Percentiles rank a stretch among this genome's conserved stretches.
Conservation (phyloP, 2,329 filamentous ascomycete genomes). For the Verticillium tricorpus region DNA sequence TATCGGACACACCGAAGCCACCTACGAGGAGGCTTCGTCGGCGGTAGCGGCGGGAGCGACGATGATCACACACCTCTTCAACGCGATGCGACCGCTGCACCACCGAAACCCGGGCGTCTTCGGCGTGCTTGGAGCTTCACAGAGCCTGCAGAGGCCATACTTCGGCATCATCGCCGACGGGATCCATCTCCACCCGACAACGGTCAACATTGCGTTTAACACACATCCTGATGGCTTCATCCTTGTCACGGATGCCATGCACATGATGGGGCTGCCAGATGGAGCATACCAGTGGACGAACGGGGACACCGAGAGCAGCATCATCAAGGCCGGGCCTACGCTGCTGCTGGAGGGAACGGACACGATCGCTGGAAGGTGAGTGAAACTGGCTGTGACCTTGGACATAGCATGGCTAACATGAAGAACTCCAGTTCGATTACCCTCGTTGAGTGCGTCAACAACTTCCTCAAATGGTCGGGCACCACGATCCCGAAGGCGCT, state of each 20-base stretch:
- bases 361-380: conserved; percentile 71
- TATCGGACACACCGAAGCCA: conserved; percentile 83
- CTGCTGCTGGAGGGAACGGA: conserved; percentile 74
- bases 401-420: background rate
- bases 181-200: conserved; percentile 83
- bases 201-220: conserved; percentile 84
- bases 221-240: conserved; percentile 81
- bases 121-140: conserved; percentile 69
- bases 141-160: conserved; percentile 59
- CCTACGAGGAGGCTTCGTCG: conserved; percentile 72
- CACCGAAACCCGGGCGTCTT: conserved; percentile 91
- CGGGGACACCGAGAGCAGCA: conserved; percentile 50
- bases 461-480: conserved; percentile 73
- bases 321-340: conserved; percentile 67
- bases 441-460: conserved; percentile 77
- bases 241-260: conserved; percentile 90
- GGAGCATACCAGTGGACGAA: conserved; percentile 86
- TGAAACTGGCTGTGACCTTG: conserved; percentile 10
- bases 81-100: conserved; percentile 86
- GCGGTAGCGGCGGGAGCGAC: conserved; percentile 71
- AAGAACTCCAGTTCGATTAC: conserved; percentile 52
- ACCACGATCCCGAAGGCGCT: conserved; percentile 64
- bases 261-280: conserved; percentile 77
- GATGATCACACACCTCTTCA: conserved; percentile 93
- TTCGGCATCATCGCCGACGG: conserved; percentile 91